Evolutionary conservation across 768 basidiomycete genomes (phyloP).

Genomic region (Pisolithus microcarpus): DNA sequence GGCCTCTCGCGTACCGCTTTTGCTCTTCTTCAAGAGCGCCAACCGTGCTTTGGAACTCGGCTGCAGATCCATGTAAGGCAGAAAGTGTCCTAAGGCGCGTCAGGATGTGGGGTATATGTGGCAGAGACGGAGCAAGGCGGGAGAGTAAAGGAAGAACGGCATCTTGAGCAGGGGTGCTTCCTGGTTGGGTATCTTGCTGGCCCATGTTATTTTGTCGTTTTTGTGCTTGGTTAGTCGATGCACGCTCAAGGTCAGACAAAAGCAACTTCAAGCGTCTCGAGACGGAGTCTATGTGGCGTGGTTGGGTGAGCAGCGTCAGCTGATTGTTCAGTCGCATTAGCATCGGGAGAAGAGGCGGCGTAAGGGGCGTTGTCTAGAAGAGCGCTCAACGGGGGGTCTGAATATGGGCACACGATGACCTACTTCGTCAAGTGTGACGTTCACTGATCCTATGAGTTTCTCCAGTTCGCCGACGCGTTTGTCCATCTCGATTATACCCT

Average conservation of each 20-base stretch:
- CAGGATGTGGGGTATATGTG: conserved; percentile 85
- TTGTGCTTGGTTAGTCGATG: conserved; percentile 36
- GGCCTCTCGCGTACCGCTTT: conserved; percentile 48
- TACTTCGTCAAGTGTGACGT: conserved; percentile 77
- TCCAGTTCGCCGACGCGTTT: conserved; percentile 80
- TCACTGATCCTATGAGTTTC: conserved; percentile 74
- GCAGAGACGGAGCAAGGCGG: conserved; percentile 63
- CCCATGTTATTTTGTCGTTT: conserved; percentile 15
- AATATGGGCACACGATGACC: conserved; percentile 9
- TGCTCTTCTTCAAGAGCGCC: conserved; percentile 67
- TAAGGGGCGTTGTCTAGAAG: conserved; percentile 58
- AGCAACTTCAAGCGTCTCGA: conserved; percentile 90
- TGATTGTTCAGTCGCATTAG: conserved; percentile 80
- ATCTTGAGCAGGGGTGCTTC: conserved; percentile 38
- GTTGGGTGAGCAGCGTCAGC: conserved; percentile 84
- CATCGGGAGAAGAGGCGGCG: conserved; percentile 75
- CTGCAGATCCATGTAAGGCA: conserved; percentile 72
- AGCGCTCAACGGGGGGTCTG: background rate
- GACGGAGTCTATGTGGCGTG: conserved; percentile 91
- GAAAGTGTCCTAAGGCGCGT: conserved; percentile 82
- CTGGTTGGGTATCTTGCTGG: conserved; percentile 7
- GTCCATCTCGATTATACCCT: conserved; percentile 68
- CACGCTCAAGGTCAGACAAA: conserved; percentile 86
- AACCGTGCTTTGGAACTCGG: conserved; percentile 66
- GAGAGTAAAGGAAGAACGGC: conserved; percentile 62